Conservation (phyloP, 1,139 yeast species). For the Pneumocystis sp. region DNA sequence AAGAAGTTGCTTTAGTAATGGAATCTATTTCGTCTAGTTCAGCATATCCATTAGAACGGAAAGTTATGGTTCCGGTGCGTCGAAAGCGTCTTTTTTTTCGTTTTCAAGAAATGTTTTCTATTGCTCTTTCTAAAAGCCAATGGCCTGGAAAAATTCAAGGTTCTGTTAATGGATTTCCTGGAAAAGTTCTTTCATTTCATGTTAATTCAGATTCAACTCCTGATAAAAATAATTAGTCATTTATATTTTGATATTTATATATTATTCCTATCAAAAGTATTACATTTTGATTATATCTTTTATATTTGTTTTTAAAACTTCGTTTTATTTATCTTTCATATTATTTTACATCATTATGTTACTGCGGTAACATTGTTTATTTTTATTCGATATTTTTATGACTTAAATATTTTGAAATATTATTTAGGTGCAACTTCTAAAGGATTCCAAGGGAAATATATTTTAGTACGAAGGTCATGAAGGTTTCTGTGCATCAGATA, state of each 20-base stretch:
- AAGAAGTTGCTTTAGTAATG: conserved; percentile 82
- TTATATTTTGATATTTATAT: not conserved
- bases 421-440: not conserved
- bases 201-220: not conserved
- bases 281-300: too few species aligned
- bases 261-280: not conserved
- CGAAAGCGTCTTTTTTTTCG: conserved; percentile 58
- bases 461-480: not conserved
- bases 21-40: conserved; percentile 76
- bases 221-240: not conserved
- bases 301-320: not conserved
- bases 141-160: not conserved
- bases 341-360: not conserved
- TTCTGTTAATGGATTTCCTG: not conserved
- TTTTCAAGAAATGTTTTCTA: conserved; percentile 42
- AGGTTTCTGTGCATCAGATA: not conserved
- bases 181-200: not conserved
- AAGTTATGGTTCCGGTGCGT: conserved; percentile 54
- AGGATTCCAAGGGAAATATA: not conserved
- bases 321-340: not conserved
- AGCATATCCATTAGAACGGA: conserved; percentile 71
- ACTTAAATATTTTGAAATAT: not conserved
- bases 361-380: not conserved
- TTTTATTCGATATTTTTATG: not conserved
- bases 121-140: conserved; percentile 18